Evolutionary conservation across 2,329 filamentous ascomycete genomes (phyloP).

Genomic region (Neonectria punicea): DNA sequence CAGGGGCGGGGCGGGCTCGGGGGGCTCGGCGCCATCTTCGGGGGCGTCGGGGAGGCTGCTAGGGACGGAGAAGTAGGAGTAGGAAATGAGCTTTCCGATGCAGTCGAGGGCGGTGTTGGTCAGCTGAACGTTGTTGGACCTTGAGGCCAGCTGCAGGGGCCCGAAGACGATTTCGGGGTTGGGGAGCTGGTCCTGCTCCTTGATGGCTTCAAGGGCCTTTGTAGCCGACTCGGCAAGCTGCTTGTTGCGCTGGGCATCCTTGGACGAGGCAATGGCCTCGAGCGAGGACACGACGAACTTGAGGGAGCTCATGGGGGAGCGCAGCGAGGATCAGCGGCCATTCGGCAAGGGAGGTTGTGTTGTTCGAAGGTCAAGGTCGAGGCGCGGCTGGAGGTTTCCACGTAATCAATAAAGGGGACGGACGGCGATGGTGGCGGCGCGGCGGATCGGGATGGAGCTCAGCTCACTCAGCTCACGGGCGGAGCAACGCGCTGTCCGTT

Average conservation of each 20-base stretch:
- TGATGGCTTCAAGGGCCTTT: slow-evolving; percentile 85
- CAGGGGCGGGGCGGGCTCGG: slow-evolving; percentile 69
- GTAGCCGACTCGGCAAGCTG: slow-evolving; percentile 84
- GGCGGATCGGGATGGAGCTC: slow-evolving; percentile 25
- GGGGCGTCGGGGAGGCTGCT: slow-evolving; percentile 52
- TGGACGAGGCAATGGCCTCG: slow-evolving; percentile 90
- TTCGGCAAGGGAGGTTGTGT: slow-evolving; percentile 47
- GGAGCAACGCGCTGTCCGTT: slow-evolving; percentile 18
- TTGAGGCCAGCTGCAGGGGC: slow-evolving; percentile 89
- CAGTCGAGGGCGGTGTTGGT: slow-evolving; percentile 94
- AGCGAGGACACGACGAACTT: slow-evolving; percentile 95
- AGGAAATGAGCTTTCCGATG: slow-evolving; percentile 98
- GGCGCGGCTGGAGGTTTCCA: slow-evolving; percentile 9
- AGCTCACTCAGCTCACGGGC: slow-evolving; percentile 23
- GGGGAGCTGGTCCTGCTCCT: slow-evolving; percentile 83
- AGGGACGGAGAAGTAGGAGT: slow-evolving; percentile 93
- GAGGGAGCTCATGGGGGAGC: slow-evolving; percentile 85
- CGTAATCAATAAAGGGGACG: slow-evolving; percentile 26
- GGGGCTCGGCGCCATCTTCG: slow-evolving; percentile 52
- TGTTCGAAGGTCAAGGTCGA: slow-evolving; percentile 18
- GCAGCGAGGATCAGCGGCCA: slow-evolving; percentile 54
- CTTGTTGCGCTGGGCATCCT: slow-evolving; percentile 89
- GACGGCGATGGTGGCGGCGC: slow-evolving; percentile 19
- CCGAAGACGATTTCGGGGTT: slow-evolving; percentile 93
- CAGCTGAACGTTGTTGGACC: slow-evolving; percentile 84